Evolutionary conservation across 768 basidiomycete species (phyloP).

Genomic region (Omphalotus guepiniiformis): DNA sequence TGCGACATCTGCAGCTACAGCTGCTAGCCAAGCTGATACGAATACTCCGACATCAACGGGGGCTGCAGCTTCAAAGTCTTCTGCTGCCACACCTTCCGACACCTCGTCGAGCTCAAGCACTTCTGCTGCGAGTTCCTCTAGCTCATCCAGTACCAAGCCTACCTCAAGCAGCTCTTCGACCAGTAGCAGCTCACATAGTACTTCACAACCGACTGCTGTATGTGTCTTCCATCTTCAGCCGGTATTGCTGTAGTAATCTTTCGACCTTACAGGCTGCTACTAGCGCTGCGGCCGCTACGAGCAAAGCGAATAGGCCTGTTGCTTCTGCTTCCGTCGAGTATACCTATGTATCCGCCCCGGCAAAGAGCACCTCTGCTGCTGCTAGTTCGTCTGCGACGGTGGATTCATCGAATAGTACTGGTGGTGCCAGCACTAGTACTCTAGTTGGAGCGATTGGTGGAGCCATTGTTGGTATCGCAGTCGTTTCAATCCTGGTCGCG

Average conservation of each 20-base stretch:
- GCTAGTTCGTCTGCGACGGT: background rate
- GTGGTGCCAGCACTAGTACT: constrained; percentile 1
- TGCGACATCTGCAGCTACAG: no score
- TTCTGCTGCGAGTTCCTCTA: background rate
- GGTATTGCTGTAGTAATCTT: background rate
- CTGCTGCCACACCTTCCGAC: background rate
- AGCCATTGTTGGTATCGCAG: constrained; percentile 4
- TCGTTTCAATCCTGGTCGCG: constrained; percentile 4
- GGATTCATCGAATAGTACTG: background rate
- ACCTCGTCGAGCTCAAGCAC: background rate
- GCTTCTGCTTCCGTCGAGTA: constrained; percentile 1
- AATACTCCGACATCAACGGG: background rate
- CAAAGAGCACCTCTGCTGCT: background rate
- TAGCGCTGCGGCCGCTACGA: background rate
- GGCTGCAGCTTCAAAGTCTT: background rate
- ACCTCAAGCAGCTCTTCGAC: background rate
- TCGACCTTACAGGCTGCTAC: background rate
- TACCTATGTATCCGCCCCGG: background rate
- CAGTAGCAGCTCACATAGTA: background rate
- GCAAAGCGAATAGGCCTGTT: background rate
- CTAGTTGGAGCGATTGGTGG: constrained; percentile 6
- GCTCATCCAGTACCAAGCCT: background rate
- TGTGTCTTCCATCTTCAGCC: background rate
- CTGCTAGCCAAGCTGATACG: no score
- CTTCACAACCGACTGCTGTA: background rate